Evolutionary conservation across 768 basidiomycete species (phyloP).

Genomic region (Trametes elegans): DNA sequence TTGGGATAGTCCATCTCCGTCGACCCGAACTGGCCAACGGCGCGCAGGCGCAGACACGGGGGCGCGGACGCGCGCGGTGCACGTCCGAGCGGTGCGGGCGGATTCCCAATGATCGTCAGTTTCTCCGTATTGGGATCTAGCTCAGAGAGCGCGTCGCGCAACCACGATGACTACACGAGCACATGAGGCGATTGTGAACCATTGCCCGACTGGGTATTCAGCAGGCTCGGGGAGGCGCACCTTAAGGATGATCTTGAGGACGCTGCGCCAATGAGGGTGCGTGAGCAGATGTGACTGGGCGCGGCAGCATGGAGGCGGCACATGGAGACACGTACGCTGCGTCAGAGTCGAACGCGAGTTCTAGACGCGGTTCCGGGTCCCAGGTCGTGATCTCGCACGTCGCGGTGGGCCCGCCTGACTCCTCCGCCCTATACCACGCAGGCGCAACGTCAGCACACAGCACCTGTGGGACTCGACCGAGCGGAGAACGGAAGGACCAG

Average conservation of each 20-base stretch:
- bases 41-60: conserved; percentile 78
- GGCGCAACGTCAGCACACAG: background rate
- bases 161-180: conserved; percentile 92
- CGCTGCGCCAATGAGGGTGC: conserved; percentile 8
- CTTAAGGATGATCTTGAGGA: conserved; percentile 84
- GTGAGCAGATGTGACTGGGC: too few relatives aligned
- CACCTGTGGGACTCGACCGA: too few relatives aligned
- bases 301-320: background rate
- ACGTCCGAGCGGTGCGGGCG: conserved; percentile 39
- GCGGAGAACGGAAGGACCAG: too few relatives aligned
- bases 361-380: conserved; percentile 77
- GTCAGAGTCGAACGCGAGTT: conserved; percentile 73
- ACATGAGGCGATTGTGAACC: too few relatives aligned
- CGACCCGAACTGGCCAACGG: conserved; percentile 78
- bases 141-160: conserved; percentile 88
- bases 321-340: conserved; percentile 45
- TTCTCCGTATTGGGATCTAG: conserved; percentile 86
- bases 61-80: conserved; percentile 32
- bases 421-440: conserved; percentile 57
- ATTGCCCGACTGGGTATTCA: too few relatives aligned
- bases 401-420: conserved; percentile 78
- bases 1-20: conserved; percentile 97
- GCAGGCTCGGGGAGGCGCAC: too few relatives aligned
- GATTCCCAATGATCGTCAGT: conserved; percentile 79
- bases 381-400: conserved; percentile 86